Base-by-base conservation (phyloP, 139 green algal genomes). In the Picocystis salinarum region DNA sequence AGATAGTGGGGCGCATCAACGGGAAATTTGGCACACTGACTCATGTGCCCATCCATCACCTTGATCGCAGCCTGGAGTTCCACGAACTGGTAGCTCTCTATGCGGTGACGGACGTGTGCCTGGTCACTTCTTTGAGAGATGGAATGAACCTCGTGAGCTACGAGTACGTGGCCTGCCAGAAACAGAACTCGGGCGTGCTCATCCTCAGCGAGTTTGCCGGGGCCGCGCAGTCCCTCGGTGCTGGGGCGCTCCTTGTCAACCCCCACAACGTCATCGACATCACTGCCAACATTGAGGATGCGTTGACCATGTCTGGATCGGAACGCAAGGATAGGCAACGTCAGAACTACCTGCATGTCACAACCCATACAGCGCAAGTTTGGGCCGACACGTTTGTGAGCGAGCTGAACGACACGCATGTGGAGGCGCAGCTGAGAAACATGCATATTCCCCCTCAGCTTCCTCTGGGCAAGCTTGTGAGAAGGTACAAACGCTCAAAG, bases 1-100 rank as follows among this genome's bases (percentile, higher is more conserved):
- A 99, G 76, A 90, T 99, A 5, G 89, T 99, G 28, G 89, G 89
- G 3, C 74, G 89, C 48, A 97, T 99, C 67, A 99, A 99, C 58
- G 89, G 89, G 9, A 54, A 66, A 40, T 97, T 93, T 53, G 89
- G 89, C 41, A 92, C 85, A 4, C 69, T 99, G 3, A 93, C 79
- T 1, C 80, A 88, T 45, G 78, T 96, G 25, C 88, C 88, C 48
- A 99, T 99, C 61, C 89, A 97, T 67, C 83, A 95, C 50, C 64
- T 98, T 29, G 62, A 70, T 23, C 53, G 64, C 18, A 65, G 51
- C 40, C 69, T 97, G 31, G 61, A 51, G 27, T 96, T 98, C 58
- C 61, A 83, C 24, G 85, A 98, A 71, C 76, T 98, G 25, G 85
- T 77, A 20, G 89, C 88, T 11, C 70, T 98, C 40, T 98, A 98